These are phyloP conservation scores for Hypoxylon sp. DNA, from an alignment of 2,329 filamentous ascomycete species.

Conservation along the genomic window DNA sequence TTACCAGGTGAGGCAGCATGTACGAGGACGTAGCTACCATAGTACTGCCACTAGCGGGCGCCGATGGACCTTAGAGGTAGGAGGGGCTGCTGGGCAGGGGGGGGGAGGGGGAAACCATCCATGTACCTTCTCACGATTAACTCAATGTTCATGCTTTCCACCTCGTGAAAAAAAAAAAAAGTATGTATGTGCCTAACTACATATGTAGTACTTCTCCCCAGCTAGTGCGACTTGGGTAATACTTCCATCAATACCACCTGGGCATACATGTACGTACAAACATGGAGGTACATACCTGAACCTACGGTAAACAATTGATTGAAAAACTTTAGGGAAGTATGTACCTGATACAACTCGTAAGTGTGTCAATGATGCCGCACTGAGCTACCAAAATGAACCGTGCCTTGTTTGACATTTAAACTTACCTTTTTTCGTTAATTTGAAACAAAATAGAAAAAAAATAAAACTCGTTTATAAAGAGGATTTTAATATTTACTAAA, in stretches of 20 bases:
- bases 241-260: constrained; percentile 3
- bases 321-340: background rate
- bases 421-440: too few relatives aligned
- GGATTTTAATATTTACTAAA: too few relatives aligned
- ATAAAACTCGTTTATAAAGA: too few relatives aligned
- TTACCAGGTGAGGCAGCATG: constrained; percentile 43
- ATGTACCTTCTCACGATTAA: constrained; percentile 29
- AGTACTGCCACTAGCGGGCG: constrained; percentile 34
- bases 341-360: constrained; percentile 22
- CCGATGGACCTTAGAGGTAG: constrained; percentile 29
- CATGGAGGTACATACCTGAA: constrained; percentile 9
- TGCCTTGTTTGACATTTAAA: too few relatives aligned
- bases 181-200: constrained; percentile 24
- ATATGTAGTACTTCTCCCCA: too few relatives aligned
- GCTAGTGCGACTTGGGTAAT: constrained; percentile 18
- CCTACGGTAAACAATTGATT: constrained; percentile 4
- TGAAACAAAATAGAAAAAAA: too few relatives aligned
- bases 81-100: constrained; percentile 29
- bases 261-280: background rate
- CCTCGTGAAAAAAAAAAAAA: constrained; percentile 30
- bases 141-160: constrained; percentile 32
- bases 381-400: background rate
- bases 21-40: constrained; percentile 40
- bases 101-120: background rate
- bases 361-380: constrained; percentile 30